Conservation (phyloP, 192 early-diverging fungal species). For the Backusella luteola region DNA sequence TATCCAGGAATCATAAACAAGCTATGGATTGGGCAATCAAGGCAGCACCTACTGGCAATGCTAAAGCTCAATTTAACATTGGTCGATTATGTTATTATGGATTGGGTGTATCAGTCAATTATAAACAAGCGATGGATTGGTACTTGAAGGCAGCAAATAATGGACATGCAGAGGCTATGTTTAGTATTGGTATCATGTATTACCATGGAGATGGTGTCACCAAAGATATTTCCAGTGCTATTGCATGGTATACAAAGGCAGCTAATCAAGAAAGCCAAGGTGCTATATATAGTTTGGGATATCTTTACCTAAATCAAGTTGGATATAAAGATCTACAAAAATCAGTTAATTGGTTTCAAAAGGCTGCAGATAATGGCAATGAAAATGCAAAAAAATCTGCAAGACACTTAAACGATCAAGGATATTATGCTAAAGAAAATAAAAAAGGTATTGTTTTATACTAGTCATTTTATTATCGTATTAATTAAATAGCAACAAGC, state of each 20-base stretch:
- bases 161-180: neutral
- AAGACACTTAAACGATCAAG: neutral
- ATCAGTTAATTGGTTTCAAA: neutral
- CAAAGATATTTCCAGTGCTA: neutral
- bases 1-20: too few species aligned
- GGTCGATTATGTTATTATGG: neutral
- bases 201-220: neutral
- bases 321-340: neutral
- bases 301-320: neutral
- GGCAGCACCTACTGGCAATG: too few species aligned
- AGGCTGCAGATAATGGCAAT: neutral
- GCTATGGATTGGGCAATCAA: too few species aligned
- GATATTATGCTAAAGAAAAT: neutral
- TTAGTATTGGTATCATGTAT: neutral
- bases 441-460: neutral
- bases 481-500: neutral
- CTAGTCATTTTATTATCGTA: neutral
- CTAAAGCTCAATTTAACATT: neutral
- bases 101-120: neutral
- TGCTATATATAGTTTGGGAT: neutral
- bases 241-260: neutral
- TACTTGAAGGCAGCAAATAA: neutral
- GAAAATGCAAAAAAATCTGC: fast-evolving
- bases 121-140: neutral
- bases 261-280: neutral